A percentile compares a stretch with the other conserved stretches of the same genome.
Evolutionary conservation across 345 rosid genomes (phyloP).

Genomic region (Populus davidiana): DNA sequence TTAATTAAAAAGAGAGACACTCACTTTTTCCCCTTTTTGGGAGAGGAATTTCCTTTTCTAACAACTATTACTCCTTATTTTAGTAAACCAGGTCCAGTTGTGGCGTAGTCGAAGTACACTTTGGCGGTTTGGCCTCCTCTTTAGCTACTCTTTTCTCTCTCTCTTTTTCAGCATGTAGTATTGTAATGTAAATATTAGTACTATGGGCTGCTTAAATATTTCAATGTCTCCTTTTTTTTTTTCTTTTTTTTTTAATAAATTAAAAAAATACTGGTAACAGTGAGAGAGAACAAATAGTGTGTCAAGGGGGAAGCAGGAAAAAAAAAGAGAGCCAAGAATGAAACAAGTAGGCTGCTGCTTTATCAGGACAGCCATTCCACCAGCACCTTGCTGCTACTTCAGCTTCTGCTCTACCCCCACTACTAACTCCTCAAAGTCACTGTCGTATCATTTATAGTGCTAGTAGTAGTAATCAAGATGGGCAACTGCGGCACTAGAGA

Average conservation of each 20-base stretch:
- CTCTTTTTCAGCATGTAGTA: not conserved
- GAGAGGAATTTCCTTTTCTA: not conserved
- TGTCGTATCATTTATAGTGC: not conserved
- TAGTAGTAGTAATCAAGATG: slow-evolving; percentile 34
- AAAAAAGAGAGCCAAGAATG: slow-evolving; percentile 10
- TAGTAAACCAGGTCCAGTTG: not conserved
- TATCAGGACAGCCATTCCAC: slow-evolving; percentile 10
- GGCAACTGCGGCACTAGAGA: slow-evolving; percentile 98
- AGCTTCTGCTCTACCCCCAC: not conserved
- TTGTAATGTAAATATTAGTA: too few relatives aligned
- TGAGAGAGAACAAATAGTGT: not conserved
- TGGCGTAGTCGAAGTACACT: not conserved
- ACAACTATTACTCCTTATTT: not conserved
- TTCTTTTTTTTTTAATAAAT: not conserved
- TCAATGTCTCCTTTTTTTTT: not conserved
- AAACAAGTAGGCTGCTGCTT: slow-evolving; percentile 13
- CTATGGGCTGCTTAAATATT: not conserved
- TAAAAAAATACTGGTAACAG: not conserved
- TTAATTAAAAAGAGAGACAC: not conserved
- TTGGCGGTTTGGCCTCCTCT: too few relatives aligned
- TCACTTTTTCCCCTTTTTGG: not conserved
- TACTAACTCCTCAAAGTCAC: slow-evolving; percentile 1
- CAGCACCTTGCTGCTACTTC: not conserved
- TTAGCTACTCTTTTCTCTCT: too few relatives aligned
- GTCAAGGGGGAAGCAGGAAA: not conserved